phyloP scores from a whole-genome alignment of 2,329 filamentous ascomycete genomes.

The Seiridium unicorne region DNA sequence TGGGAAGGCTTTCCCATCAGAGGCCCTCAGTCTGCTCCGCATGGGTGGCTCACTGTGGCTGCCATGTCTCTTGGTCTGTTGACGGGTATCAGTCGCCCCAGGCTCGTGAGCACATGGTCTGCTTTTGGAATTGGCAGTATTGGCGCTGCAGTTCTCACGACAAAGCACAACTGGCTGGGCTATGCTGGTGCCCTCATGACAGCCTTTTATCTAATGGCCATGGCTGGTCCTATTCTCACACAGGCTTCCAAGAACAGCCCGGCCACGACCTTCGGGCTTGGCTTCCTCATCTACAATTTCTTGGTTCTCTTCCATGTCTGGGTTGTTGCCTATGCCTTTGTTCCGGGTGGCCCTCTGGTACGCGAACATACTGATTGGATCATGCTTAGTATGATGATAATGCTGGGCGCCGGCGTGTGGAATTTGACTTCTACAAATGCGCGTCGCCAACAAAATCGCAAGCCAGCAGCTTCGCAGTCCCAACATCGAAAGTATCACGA shows the following conservation, averaged over 20 bases:
- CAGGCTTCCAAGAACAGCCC: conserved; percentile 77
- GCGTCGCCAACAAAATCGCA: conserved; percentile 35
- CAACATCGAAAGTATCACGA: conserved; percentile 53
- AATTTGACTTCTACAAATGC: conserved; percentile 57
- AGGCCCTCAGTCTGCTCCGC: conserved; percentile 84
- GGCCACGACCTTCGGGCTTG: conserved; percentile 79
- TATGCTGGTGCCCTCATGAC: conserved; percentile 80
- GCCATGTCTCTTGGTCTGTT: conserved; percentile 83
- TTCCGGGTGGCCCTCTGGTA: conserved; percentile 88
- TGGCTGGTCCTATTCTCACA: conserved; percentile 71
- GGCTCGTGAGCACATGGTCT: conserved; percentile 73
- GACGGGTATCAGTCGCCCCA: conserved; percentile 71
- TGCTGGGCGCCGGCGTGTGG: conserved; percentile 83
- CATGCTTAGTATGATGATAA: conserved; percentile 81
- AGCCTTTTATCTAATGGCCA: conserved; percentile 78
- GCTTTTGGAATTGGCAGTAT: conserved; percentile 75
- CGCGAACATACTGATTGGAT: conserved; percentile 96
- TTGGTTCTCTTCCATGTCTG: conserved; percentile 97
- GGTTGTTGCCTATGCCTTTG: conserved; percentile 97
- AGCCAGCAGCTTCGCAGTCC: conserved; percentile 26
- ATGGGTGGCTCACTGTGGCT: conserved; percentile 81
- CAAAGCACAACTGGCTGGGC: conserved; percentile 79
- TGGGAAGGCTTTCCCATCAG: conserved; percentile 95
- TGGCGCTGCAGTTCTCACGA: conserved; percentile 76
- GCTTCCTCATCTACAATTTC: conserved; percentile 89